Base-by-base conservation (phyloP, 345 rosid genomes). In the Salix purpurea region DNA sequence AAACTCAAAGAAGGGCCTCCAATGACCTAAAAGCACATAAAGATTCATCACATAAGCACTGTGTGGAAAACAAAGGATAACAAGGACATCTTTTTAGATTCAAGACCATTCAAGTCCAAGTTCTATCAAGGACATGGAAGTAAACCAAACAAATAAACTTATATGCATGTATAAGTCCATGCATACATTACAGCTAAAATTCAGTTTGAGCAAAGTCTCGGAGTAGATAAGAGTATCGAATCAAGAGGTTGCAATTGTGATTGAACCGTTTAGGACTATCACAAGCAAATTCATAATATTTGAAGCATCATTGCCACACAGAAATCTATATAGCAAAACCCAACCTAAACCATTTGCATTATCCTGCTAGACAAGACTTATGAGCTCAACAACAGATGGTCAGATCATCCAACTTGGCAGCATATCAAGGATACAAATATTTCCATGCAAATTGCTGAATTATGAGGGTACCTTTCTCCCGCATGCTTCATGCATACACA, bases 1-100 rank as follows among this genome's bases (percentile, higher is more conserved):
- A 87, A 80, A 74, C 88, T 79, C 86, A 93, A 83, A 79, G 93
- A 87, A 73, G 97, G 97, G 89, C 91, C 99, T 40, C 93, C 97
- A 73, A 95, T 83, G 65, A 91, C 90, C 99, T 95, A 85, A 75
- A 67, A 42, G 79, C 37, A 76, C 30, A 70, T 52, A 15, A 44
- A 44, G 19, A 32, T 24, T 61, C 37, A 11, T 65, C 40, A 50
- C 15, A 9, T 54, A 56, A 65, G 73, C 66, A 37, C 13, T 69
- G 48, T 7, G 42, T 28, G 23, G 23, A 67, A 58, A 34, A 24
- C 42, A 8, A 39, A 39, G 42, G 2, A 39, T 9, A 39, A 9
- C 42, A 39, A 39, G 42, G 42, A 39, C 42, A 9, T 39, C 42
- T 39, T 39, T 71, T 72, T 66, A 61, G 56, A 77, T 70, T n/a